phyloP scores from a whole-genome alignment of 331 rosid genomes.

The Acacia concinna region DNA sequence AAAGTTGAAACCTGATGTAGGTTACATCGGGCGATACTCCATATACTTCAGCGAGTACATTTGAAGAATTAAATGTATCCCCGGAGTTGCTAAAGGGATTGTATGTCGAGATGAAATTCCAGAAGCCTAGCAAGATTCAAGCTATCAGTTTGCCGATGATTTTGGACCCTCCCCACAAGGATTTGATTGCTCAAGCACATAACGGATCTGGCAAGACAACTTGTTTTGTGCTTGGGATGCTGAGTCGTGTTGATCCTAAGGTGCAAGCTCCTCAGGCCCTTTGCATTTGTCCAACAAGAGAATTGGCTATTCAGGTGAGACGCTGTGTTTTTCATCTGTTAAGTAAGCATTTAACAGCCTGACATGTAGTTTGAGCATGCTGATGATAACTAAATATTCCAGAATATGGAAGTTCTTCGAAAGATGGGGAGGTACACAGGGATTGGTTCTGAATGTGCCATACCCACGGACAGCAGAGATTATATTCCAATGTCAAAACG shows the following conservation, averaged over 20 bases:
- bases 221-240: constrained; percentile 92
- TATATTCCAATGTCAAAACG: constrained; percentile 38
- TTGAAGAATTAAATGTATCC: constrained; percentile 70
- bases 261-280: constrained; percentile 78
- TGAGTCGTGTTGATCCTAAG: constrained; percentile 78
- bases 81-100: constrained; percentile 76
- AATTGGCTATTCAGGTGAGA: constrained; percentile 77
- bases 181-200: constrained; percentile 89
- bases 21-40: constrained; percentile 53
- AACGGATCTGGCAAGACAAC: constrained; percentile 94
- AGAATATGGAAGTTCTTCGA: constrained; percentile 78
- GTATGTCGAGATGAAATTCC: constrained; percentile 80
- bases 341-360: background rate
- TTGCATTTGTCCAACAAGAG: constrained; percentile 87
- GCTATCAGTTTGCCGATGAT: constrained; percentile 88
- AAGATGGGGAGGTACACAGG: constrained; percentile 85
- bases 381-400: constrained; percentile 20
- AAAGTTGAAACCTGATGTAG: constrained; percentile 37
- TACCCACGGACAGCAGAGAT: constrained; percentile 57
- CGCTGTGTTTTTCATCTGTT: background rate
- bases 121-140: constrained; percentile 87
- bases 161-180: constrained; percentile 63
- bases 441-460: constrained; percentile 72
- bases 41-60: constrained; percentile 56
- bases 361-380: background rate